Evolutionary conservation across 176 grass and related monocot species (phyloP).

Genomic region (Cenchrus americanus): DNA sequence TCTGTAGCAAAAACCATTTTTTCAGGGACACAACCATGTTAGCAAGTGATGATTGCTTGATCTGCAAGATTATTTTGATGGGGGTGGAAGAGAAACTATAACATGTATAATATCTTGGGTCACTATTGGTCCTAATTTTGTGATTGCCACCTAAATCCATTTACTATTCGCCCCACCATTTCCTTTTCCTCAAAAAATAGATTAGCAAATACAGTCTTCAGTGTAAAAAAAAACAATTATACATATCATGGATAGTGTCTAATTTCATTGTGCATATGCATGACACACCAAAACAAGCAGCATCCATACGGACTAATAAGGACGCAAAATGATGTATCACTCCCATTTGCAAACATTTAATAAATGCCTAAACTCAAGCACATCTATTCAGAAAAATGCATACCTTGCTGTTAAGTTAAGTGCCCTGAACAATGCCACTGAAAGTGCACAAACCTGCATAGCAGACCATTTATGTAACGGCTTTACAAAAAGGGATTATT

Average conservation of each 20-base stretch:
- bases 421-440: slow-evolving; percentile 90
- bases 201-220: slow-evolving; percentile 22
- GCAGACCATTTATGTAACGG: slow-evolving; percentile 40
- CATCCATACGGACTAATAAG: slow-evolving; percentile 21
- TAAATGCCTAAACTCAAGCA: slow-evolving; percentile 23
- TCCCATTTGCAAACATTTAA: slow-evolving; percentile 21
- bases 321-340: neutral
- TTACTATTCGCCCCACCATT: neutral
- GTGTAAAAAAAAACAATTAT: slow-evolving; percentile 5
- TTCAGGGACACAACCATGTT: neutral
- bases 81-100: neutral
- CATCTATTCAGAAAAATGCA: slow-evolving; percentile 21
- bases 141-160: neutral
- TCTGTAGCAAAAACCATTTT: neutral
- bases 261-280: slow-evolving; percentile 8
- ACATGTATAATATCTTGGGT: neutral
- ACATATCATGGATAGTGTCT: neutral
- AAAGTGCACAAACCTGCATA: slow-evolving; percentile 85
- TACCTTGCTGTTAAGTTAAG: slow-evolving; percentile 94
- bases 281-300: slow-evolving; percentile 16
- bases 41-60: slow-evolving; percentile 12
- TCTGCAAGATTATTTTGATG: slow-evolving; percentile 21
- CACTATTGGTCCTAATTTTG: neutral
- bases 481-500: neutral
- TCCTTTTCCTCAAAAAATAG: slow-evolving; percentile 25